Percentiles rank a stretch among this genome's conserved stretches.
Conservation (phyloP, 345 rosid genomes). For the Excoecaria cochinchinensis region DNA sequence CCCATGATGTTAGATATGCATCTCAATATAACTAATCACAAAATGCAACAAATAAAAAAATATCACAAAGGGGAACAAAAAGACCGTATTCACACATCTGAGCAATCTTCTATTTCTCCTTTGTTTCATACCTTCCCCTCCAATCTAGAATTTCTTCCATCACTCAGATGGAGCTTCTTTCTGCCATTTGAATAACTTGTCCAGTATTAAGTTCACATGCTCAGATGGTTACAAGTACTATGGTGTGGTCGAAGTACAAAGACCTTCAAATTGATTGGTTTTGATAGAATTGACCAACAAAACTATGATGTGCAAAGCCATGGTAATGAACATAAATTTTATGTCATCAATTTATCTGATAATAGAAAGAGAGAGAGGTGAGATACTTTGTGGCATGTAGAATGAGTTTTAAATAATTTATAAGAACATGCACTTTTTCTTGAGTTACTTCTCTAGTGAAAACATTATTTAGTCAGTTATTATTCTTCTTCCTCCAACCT, state of each 20-base stretch:
- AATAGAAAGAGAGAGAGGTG: neutral
- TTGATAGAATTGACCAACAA: neutral
- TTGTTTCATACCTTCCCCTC: neutral
- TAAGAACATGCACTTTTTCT: neutral
- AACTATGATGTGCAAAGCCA: neutral
- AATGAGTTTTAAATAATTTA: no score
- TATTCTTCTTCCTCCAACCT: neutral
- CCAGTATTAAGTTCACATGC: neutral
- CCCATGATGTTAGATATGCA: neutral
- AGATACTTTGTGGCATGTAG: neutral
- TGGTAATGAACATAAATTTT: neutral
- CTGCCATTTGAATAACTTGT: neutral
- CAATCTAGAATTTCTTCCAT: neutral
- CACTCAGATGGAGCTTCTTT: neutral
- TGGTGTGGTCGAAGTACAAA: neutral
- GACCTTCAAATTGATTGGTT: neutral
- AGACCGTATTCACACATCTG: neutral
- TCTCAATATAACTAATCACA: neutral
- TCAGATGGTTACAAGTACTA: neutral
- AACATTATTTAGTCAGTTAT: neutral
- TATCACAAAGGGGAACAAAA: neutral
- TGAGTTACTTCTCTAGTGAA: neutral
- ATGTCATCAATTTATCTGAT: neutral
- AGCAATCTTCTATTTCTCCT: neutral
- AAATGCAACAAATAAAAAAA: neutral